Evolutionary conservation across 2,329 filamentous ascomycete genomes (phyloP).

Genomic region (Sarocladium brachiariae): DNA sequence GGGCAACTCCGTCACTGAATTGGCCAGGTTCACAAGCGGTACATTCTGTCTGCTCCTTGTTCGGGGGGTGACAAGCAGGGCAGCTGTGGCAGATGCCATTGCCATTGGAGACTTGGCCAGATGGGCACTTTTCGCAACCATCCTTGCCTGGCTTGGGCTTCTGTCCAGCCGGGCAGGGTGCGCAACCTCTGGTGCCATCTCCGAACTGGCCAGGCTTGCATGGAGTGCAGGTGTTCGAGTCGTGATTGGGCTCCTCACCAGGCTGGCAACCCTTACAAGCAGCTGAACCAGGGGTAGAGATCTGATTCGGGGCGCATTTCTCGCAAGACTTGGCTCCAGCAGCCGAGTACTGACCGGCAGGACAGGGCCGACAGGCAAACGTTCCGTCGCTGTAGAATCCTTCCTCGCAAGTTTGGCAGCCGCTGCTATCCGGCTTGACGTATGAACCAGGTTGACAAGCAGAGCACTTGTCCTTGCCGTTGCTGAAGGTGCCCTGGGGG

Average conservation of each 20-base stretch:
- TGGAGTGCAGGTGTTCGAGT: background rate
- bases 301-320: conserved; percentile 1
- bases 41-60: background rate
- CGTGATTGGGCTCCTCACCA: conserved; percentile 1
- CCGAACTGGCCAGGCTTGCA: background rate
- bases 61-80: background rate
- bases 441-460: background rate
- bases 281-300: background rate
- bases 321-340: background rate
- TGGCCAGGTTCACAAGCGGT: background rate
- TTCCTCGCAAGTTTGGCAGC: background rate
- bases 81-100: background rate
- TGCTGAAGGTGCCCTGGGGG: background rate
- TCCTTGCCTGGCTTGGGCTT: background rate
- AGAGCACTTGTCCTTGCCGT: background rate
- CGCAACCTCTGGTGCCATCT: conserved; percentile 1
- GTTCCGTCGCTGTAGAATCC: conserved; percentile 1
- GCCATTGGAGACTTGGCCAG: background rate
- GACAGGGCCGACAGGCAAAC: background rate
- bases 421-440: background rate
- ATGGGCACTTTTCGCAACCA: background rate
- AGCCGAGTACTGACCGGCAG: background rate
- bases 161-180: background rate
- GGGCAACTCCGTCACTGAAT: background rate
- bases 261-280: background rate